Percentiles rank a stretch among this genome's conserved stretches.
These are phyloP conservation scores for Dacryopinax spathularia DNA, from an alignment of 768 basidiomycete species.

Conservation along the genomic window DNA sequence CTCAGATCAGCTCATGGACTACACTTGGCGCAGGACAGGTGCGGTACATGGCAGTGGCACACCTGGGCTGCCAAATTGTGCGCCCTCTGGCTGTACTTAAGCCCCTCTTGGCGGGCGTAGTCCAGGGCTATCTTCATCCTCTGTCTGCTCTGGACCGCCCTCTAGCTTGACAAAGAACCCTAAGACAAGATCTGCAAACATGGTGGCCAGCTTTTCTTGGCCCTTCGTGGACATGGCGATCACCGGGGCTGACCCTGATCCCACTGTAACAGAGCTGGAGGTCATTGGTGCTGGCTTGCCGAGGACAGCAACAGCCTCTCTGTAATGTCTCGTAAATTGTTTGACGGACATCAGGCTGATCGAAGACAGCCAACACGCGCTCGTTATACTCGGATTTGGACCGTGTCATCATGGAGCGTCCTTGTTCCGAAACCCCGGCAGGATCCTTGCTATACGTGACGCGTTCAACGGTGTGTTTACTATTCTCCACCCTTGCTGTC, in stretches of 20 bases:
- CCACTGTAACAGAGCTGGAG: background rate
- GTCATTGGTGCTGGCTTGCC: background rate
- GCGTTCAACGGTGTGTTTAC: background rate
- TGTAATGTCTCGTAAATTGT: background rate
- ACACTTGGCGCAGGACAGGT: no score
- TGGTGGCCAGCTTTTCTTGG: background rate
- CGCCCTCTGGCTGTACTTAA: no score
- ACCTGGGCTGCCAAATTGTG: no score
- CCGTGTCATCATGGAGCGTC: background rate
- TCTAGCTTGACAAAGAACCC: background rate
- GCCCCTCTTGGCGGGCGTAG: no score
- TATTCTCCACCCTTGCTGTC: background rate
- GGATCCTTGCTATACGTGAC: background rate
- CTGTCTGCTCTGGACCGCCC: background rate
- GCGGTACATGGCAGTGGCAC: no score
- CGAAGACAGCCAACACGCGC: background rate
- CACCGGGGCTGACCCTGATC: background rate
- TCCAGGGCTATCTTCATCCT: background rate
- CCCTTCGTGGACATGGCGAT: background rate
- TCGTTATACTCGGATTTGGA: background rate
- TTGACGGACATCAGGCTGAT: background rate
- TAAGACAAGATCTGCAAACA: background rate
- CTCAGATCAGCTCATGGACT: no score
- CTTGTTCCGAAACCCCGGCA: background rate
- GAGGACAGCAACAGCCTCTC: background rate